Percentiles rank a stretch among this genome's conserved stretches.
Evolutionary conservation across 192 early-diverging fungal genomes (phyloP).

Genomic region (Coemansia sp.): DNA sequence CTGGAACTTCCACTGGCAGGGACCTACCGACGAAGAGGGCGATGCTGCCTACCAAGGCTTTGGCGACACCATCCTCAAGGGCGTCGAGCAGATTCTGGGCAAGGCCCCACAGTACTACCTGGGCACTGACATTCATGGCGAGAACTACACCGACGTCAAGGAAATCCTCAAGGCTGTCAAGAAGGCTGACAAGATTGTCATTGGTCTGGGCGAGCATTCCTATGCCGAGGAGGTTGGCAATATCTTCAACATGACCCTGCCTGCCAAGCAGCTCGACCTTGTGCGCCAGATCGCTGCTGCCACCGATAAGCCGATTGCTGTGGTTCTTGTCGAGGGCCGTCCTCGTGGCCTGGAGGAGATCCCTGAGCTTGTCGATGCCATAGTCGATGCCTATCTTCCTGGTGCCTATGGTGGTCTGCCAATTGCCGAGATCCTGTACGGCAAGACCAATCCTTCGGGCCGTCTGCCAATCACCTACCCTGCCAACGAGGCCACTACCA

Average conservation of each 20-base stretch:
- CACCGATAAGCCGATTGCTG: slow-evolving; percentile 45
- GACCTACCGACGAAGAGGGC: slow-evolving; percentile 45
- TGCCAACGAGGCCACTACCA: slow-evolving; percentile 41
- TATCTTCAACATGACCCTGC: slow-evolving; percentile 52
- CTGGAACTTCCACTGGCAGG: slow-evolving; percentile 68
- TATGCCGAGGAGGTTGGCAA: slow-evolving; percentile 65
- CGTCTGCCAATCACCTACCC: slow-evolving; percentile 65
- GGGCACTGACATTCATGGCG: slow-evolving; percentile 56
- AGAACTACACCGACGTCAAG: slow-evolving; percentile 20
- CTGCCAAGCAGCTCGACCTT: slow-evolving; percentile 54
- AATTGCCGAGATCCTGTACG: slow-evolving; percentile 62
- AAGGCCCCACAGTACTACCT: slow-evolving; percentile 21
- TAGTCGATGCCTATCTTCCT: slow-evolving; percentile 63
- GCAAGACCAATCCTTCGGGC: slow-evolving; percentile 62
- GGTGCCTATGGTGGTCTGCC: slow-evolving; percentile 66
- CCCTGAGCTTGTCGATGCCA: slow-evolving; percentile 47
- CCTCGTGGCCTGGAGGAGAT: slow-evolving; percentile 57
- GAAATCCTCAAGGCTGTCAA: slow-evolving; percentile 18
- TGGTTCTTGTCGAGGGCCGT: slow-evolving; percentile 61
- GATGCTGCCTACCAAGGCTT: slow-evolving; percentile 49
- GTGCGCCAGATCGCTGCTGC: slow-evolving; percentile 25
- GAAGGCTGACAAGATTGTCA: slow-evolving; percentile 57
- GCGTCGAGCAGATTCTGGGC: slow-evolving; percentile 29
- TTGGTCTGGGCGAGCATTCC: slow-evolving; percentile 61
- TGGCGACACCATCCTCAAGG: slow-evolving; percentile 33